Conservation (phyloP, 176 grass and related monocot genomes). For the Aegilops speltoides region DNA sequence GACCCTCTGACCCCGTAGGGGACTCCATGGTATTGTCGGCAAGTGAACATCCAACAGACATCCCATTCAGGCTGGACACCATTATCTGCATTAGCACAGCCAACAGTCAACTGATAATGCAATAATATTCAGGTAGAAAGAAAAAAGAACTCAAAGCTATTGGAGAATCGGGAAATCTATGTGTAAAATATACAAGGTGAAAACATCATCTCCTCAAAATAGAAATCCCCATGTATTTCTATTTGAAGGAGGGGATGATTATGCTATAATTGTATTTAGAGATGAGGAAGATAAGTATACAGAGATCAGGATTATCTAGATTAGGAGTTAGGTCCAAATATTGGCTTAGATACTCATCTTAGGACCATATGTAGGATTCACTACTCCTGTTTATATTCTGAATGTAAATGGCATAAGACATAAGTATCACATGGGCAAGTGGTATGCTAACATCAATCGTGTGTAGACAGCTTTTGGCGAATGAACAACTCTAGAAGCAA, state of each 20-base stretch:
- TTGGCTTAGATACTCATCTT: too few relatives aligned
- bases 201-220: too few relatives aligned
- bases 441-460: too few relatives aligned
- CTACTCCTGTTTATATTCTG: neutral
- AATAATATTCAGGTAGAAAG: neutral
- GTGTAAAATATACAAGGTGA: neutral
- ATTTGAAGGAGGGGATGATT: too few relatives aligned
- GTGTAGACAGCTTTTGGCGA: neutral
- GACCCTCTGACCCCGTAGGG: constrained; percentile 66
- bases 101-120: neutral
- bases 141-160: neutral
- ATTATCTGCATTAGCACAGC: constrained; percentile 55
- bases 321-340: too few relatives aligned
- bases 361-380: too few relatives aligned
- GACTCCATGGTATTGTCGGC: constrained; percentile 84
- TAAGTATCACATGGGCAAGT: neutral
- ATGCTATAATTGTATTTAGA: too few relatives aligned
- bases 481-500: neutral
- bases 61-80: constrained; percentile 81
- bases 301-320: too few relatives aligned
- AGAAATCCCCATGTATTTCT: too few relatives aligned
- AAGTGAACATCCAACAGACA: constrained; percentile 79
- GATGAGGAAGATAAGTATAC: too few relatives aligned
- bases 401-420: neutral
- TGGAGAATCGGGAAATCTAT: neutral